Percentiles rank a stretch among this genome's conserved stretches.
These are phyloP conservation scores for Astrothelium subdiscretum DNA, from an alignment of 495 filamentous ascomycete species.

Conservation along the genomic window DNA sequence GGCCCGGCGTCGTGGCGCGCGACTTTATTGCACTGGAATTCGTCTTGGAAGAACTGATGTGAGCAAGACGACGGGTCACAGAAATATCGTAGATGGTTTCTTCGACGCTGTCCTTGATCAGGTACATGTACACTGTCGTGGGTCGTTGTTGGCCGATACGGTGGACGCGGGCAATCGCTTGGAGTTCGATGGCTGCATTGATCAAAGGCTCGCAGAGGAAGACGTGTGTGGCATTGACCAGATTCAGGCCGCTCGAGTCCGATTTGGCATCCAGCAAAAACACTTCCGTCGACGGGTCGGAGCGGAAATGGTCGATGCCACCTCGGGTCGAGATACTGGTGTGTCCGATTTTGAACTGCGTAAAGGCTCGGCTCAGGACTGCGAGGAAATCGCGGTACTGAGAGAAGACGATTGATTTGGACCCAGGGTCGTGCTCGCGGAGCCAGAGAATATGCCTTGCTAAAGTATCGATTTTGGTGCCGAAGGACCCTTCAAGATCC, in stretches of 20 bases:
- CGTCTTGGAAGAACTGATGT: conserved; percentile 39
- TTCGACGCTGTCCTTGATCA: conserved; percentile 79
- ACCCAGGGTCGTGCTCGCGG: conserved; percentile 67
- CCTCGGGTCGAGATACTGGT: conserved; percentile 45
- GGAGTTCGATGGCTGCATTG: conserved; percentile 84
- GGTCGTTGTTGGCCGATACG: conserved; percentile 78
- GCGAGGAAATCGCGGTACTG: conserved; percentile 76
- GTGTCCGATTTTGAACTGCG: conserved; percentile 51
- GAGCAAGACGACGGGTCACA: conserved; percentile 61
- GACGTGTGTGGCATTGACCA: conserved; percentile 87
- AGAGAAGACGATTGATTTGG: conserved; percentile 85
- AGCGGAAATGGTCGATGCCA: conserved; percentile 63
- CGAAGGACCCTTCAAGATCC: conserved; percentile 62
- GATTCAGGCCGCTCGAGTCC: conserved; percentile 76
- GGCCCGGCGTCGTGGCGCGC: conserved; percentile 21
- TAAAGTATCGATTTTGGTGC: conserved; percentile 82
- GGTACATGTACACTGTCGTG: conserved; percentile 93
- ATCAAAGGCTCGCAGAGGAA: conserved; percentile 89
- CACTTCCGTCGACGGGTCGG: conserved; percentile 63
- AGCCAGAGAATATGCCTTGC: conserved; percentile 77
- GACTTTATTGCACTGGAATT: conserved; percentile 17
- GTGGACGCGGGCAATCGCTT: conserved; percentile 89
- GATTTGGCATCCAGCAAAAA: conserved; percentile 83
- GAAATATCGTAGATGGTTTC: conserved; percentile 80
- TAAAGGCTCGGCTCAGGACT: conserved; percentile 56